phyloP scores from a whole-genome alignment of 176 grass and related monocot genomes.

The Zizania latifolia region DNA sequence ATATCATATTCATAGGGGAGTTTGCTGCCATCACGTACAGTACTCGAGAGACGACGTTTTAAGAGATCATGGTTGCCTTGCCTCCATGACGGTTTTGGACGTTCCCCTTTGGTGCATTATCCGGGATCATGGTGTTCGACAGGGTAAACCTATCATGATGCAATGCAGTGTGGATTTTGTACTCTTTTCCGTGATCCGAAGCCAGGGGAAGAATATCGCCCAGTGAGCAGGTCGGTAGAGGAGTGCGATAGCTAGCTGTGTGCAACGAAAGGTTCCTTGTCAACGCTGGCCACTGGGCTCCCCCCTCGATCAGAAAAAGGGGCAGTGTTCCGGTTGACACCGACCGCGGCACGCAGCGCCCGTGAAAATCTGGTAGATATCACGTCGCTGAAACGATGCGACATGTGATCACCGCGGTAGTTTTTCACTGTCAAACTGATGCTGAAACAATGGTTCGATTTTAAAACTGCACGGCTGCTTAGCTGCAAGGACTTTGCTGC shows the following conservation, averaged over 20 bases:
- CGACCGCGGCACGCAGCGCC: background rate
- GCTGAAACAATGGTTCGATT: no score
- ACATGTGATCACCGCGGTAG: no score
- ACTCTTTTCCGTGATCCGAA: constrained; percentile 18
- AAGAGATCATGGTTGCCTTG: background rate
- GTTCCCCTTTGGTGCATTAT: constrained; percentile 3
- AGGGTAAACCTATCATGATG: constrained; percentile 10
- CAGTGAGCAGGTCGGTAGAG: background rate
- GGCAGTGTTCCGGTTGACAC: background rate
- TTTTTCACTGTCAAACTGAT: background rate
- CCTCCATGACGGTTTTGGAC: constrained; percentile 24
- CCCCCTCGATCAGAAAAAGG: background rate
- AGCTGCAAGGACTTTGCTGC: no score
- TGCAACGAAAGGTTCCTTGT: background rate
- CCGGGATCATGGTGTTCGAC: background rate
- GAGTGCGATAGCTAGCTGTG: background rate
- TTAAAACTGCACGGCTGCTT: no score
- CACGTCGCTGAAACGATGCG: background rate
- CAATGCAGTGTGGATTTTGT: background rate
- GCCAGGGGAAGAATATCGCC: background rate
- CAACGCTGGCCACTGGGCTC: background rate
- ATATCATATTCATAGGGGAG: background rate
- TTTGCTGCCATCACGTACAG: background rate
- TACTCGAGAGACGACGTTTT: background rate
- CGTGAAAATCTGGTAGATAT: constrained; percentile 25